phyloP scores from a whole-genome alignment of 805 yeast species.

The Cyberlindnera misumaiensis region DNA sequence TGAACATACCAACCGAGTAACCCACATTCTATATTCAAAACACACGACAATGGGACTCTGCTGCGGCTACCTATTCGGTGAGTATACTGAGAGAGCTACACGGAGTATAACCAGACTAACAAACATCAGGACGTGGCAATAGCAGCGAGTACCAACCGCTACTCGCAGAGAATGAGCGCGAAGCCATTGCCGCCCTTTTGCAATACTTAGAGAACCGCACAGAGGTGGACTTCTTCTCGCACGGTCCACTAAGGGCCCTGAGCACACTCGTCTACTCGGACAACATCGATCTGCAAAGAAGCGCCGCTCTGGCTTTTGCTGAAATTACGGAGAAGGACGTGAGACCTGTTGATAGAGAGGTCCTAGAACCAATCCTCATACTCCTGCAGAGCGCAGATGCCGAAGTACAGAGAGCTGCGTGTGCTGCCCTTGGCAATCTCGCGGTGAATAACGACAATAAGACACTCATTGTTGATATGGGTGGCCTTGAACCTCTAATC shows the following conservation, averaged over 20 bases:
- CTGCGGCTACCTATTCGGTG: conserved; percentile 18
- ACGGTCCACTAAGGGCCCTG: conserved; percentile 74
- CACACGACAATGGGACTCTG: conserved; percentile 15
- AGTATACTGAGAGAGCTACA: not conserved
- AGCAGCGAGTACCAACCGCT: conserved; percentile 57
- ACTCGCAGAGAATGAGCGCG: conserved; percentile 92
- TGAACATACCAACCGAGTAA: not conserved
- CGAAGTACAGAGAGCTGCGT: conserved; percentile 97
- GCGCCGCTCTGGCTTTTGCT: conserved; percentile 97
- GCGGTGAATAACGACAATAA: conserved; percentile 97
- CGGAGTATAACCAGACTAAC: conserved; percentile 5
- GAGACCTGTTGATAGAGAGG: conserved; percentile 83
- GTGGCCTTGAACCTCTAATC: conserved; percentile 92
- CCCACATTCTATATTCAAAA: not conserved
- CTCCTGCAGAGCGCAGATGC: conserved; percentile 81
- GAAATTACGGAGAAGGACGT: conserved; percentile 97
- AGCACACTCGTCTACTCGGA: conserved; percentile 92
- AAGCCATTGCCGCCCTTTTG: conserved; percentile 85
- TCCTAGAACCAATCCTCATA: conserved; percentile 86
- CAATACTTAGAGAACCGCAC: conserved; percentile 83
- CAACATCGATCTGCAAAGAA: conserved; percentile 88
- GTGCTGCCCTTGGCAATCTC: conserved; percentile 96
- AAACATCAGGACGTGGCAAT: conserved; percentile 5
- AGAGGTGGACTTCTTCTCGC: conserved; percentile 88
- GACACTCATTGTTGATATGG: conserved; percentile 92